Evolutionary conservation across 1,139 yeast species (phyloP).

Genomic region (Pichia sp.): DNA sequence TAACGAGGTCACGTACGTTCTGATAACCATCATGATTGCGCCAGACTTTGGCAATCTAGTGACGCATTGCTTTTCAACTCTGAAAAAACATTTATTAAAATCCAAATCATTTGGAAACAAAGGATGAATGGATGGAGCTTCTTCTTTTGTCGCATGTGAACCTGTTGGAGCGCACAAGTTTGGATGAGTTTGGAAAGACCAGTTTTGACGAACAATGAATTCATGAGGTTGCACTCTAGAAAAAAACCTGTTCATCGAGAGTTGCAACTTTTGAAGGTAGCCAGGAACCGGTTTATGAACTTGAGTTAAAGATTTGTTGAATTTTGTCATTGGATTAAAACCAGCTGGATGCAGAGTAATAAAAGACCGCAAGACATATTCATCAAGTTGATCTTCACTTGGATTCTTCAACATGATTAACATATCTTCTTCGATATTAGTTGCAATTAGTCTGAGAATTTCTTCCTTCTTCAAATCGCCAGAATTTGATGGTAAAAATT

Average conservation of each 20-base stretch:
- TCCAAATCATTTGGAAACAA: neutral
- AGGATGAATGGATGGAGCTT: neutral
- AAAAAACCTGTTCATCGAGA: conserved; percentile 6
- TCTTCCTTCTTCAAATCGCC: neutral
- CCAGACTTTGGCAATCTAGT: conserved; percentile 1
- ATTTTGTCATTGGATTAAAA: neutral
- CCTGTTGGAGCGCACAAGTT: conserved; percentile 1
- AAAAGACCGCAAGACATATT: neutral
- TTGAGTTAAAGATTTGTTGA: neutral
- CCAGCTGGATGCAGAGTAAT: neutral
- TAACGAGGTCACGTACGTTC: neutral
- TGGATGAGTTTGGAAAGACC: neutral
- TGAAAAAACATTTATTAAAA: conserved; percentile 2
- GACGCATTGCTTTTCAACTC: conserved; percentile 3
- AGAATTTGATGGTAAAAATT: neutral
- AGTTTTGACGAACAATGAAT: neutral
- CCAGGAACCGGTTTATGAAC: neutral
- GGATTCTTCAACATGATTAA: conserved; percentile 2
- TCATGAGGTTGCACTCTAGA: neutral
- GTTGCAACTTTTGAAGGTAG: neutral
- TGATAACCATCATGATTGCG: neutral
- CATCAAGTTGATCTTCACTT: neutral
- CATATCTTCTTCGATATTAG: conserved; percentile 1
- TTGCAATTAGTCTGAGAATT: neutral
- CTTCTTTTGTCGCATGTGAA: neutral